phyloP scores from a whole-genome alignment of 1,139 yeast genomes.

The Arxiozyma telluris region DNA sequence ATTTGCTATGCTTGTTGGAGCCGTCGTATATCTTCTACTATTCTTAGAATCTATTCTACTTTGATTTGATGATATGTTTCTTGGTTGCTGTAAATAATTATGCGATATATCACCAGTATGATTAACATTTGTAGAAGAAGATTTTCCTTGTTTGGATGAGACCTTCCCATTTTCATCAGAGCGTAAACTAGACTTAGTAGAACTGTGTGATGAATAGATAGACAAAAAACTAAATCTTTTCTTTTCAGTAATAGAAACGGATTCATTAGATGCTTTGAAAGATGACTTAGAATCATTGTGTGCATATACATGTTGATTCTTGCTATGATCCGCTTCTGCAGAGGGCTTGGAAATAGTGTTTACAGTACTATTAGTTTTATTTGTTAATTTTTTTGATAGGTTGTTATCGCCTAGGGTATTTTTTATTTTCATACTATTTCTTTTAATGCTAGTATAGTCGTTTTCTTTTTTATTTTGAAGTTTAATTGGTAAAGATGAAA shows the following conservation, averaged over 20 bases:
- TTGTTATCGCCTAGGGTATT: too few species aligned
- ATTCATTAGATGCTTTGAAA: background rate
- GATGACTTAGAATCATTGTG: background rate
- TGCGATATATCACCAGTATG: background rate
- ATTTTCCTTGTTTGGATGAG: background rate
- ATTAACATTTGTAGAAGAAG: background rate
- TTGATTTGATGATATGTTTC: background rate
- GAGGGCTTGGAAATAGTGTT: background rate
- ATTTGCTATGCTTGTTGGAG: background rate
- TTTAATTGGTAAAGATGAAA: background rate
- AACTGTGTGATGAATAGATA: slow-evolving; percentile 20
- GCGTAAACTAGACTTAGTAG: slow-evolving; percentile 17
- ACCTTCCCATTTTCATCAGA: background rate
- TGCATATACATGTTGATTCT: background rate
- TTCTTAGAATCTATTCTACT: background rate
- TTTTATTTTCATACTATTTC: background rate
- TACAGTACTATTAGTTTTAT: too few species aligned
- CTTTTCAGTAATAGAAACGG: background rate
- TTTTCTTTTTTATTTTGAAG: background rate
- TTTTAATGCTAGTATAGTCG: background rate
- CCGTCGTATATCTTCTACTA: slow-evolving; percentile 1
- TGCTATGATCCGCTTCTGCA: background rate
- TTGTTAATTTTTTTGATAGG: background rate
- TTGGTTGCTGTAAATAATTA: background rate
- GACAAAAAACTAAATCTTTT: slow-evolving; percentile 24